Conservation (phyloP, 1,284 basidiomycete species). For the Rhodotorula mucilaginosa region DNA sequence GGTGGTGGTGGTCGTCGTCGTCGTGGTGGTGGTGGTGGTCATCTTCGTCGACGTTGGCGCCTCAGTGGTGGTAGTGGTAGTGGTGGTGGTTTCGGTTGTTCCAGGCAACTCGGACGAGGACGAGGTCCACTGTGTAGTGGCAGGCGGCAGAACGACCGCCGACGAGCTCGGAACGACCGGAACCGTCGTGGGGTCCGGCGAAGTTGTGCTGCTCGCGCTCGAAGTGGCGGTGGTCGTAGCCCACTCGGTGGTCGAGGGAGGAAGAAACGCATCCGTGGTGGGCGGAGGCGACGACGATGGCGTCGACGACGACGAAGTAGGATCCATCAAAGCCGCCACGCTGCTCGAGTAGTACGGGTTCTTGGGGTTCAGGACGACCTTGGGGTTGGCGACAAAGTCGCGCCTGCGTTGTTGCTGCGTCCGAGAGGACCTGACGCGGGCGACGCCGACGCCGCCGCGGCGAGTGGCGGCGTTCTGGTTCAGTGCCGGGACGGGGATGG, state of each 20-base stretch:
- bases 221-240: not conserved
- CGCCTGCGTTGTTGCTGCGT: not conserved
- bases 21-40: not conserved
- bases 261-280: not conserved
- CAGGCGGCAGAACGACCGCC: not conserved
- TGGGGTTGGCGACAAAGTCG: slow-evolving; percentile 22
- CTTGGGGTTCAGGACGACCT: slow-evolving; percentile 24
- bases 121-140: not conserved
- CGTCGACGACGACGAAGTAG: not conserved
- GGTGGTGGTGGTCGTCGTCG: not conserved
- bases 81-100: not conserved
- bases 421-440: not conserved
- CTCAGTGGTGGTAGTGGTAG: not conserved
- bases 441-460: not conserved
- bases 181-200: not conserved
- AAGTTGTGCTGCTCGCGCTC: not conserved
- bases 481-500: not conserved
- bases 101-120: not conserved
- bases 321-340: not conserved
- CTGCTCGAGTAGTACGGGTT: slow-evolving; percentile 19
- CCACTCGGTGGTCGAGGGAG: not conserved
- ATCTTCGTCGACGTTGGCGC: not conserved
- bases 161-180: not conserved
- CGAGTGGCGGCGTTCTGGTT: not conserved
- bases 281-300: not conserved